Evolutionary conservation across 2,329 filamentous ascomycete species (phyloP), one percentile per base, ranked within the genome.

Genomic region (Colletotrichum euphorbiae): DNA sequence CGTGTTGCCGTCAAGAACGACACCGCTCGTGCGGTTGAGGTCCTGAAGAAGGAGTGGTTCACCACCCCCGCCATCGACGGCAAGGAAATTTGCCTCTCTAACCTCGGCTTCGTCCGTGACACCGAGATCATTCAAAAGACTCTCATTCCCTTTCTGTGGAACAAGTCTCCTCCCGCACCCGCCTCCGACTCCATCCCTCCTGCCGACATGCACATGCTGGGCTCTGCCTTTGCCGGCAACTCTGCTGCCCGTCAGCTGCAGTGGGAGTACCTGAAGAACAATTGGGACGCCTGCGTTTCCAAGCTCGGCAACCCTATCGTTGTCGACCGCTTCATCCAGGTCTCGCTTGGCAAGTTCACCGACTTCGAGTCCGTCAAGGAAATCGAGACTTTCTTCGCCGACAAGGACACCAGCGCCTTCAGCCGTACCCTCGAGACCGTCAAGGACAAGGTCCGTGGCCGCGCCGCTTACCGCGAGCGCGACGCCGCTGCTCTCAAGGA

Each of bases 171-270:
- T 1, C 85, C 85, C 1, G 77, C 79, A 1, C 74, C 77, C 3
- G 77, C 80, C n/a, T 80, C 80, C 38, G 82, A 87, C 70, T 80
- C 91, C n/a, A 93, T 98, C 28, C 89, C 93, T 9, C 87, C 91
- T 12, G 95, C 93, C 75, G 96, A 99, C 78, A 89, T 96, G 79
- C 95, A 98, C 81, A 91, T 90, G 12, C 91, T 94, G 33, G 91
- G 90, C n/a, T 83, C 85, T 55, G 87, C 90, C 1, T 82, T 99
- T 31, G 89, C 92, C 4, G 84, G 82, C 71, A 98, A 98, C 80
- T 83, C 89, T 8, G 85, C 88, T 69, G 91, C 89, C 3, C 91
- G 94, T n/a, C 81, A 85, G 50, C 83, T 90, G 50, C 87, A 97
- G 66, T 99, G 96, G 96, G 83, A 90, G 60, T 97, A 92, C 80